A percentile compares a stretch with the other conserved stretches of the same genome.
Conservation (phyloP, 2,329 filamentous ascomycete species). For the Xylariaceae sp. region DNA sequence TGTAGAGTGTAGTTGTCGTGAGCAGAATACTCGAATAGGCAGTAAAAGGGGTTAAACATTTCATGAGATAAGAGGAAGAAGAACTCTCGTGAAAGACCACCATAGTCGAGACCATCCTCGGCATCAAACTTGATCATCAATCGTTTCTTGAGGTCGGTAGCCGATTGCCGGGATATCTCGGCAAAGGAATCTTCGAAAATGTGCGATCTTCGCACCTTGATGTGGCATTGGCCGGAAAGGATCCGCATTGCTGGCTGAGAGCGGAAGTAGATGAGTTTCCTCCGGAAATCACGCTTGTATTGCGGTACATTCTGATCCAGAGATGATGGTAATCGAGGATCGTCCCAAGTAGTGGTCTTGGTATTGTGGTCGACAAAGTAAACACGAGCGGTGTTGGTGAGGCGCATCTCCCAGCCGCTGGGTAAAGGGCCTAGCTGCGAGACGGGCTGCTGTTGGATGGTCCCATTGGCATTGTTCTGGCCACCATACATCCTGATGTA, state of each 20-base stretch:
- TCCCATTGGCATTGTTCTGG: conserved; percentile 77
- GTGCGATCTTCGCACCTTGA: conserved; percentile 92
- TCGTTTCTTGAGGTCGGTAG: conserved; percentile 94
- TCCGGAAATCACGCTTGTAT: conserved; percentile 97
- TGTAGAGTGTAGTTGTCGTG: conserved; percentile 99
- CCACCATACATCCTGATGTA: conserved; percentile 97
- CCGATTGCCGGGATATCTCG: conserved; percentile 94
- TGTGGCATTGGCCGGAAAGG: conserved; percentile 92
- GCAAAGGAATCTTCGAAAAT: conserved; percentile 99
- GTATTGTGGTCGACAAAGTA: conserved; percentile 99
- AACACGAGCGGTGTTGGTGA: conserved; percentile 94
- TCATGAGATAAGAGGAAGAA: conserved; percentile 99
- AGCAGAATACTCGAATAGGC: conserved; percentile 97
- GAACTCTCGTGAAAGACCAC: conserved; percentile 95
- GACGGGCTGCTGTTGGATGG: conserved; percentile 94
- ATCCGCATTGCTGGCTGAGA: conserved; percentile 96
- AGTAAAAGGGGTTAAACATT: conserved; percentile 99
- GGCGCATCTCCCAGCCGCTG: conserved; percentile 98
- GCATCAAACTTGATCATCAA: conserved; percentile 99
- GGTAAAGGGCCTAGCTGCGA: conserved; percentile 93
- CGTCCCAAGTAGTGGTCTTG: conserved; percentile 99
- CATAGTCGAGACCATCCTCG: conserved; percentile 96
- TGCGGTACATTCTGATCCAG: conserved; percentile 97
- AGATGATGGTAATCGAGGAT: conserved; percentile 89
- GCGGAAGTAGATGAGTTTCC: conserved; percentile 98